Percentiles rank a stretch among this genome's conserved stretches.
phyloP scores from a whole-genome alignment of 129 eudicot genomes.

The Flaveria bidentis region DNA sequence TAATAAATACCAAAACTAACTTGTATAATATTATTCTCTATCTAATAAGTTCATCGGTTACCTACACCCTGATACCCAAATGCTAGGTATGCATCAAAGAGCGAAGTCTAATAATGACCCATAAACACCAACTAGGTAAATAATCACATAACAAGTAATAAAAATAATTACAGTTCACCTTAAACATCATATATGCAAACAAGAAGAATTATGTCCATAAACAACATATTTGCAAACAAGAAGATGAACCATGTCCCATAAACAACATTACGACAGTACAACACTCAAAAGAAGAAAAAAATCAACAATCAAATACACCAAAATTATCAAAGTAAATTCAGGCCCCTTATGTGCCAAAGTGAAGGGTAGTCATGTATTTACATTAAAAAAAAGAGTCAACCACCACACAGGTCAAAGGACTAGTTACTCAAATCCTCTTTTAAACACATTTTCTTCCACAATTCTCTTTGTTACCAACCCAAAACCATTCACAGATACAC shows the following conservation, averaged over 20 bases:
- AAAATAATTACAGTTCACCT: not conserved
- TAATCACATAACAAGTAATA: not conserved
- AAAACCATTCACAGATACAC: constrained; percentile 28
- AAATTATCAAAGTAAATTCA: not conserved
- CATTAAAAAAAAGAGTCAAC: constrained; percentile 21
- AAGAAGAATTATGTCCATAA: constrained; percentile 9
- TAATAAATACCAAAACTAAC: too few relatives aligned
- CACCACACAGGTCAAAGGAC: constrained; percentile 21
- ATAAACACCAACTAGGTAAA: not conserved
- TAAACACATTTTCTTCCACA: constrained; percentile 13
- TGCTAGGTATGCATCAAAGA: not conserved
- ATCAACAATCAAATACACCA: constrained; percentile 23
- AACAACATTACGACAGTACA: not conserved
- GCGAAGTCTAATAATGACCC: not conserved
- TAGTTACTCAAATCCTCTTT: constrained; percentile 30
- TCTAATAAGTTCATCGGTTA: not conserved
- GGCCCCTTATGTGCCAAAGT: constrained; percentile 20
- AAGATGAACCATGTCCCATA: not conserved
- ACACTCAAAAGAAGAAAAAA: not conserved
- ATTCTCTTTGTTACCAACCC: constrained; percentile 28
- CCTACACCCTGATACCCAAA: too few relatives aligned
- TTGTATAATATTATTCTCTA: too few relatives aligned
- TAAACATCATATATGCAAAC: constrained; percentile 15
- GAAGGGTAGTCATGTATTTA: constrained; percentile 30
- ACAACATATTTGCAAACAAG: not conserved